Percentiles rank a stretch among this genome's conserved stretches.
phyloP scores from a whole-genome alignment of 1,284 basidiomycete species.

The Lignosus rhinocerotis region DNA sequence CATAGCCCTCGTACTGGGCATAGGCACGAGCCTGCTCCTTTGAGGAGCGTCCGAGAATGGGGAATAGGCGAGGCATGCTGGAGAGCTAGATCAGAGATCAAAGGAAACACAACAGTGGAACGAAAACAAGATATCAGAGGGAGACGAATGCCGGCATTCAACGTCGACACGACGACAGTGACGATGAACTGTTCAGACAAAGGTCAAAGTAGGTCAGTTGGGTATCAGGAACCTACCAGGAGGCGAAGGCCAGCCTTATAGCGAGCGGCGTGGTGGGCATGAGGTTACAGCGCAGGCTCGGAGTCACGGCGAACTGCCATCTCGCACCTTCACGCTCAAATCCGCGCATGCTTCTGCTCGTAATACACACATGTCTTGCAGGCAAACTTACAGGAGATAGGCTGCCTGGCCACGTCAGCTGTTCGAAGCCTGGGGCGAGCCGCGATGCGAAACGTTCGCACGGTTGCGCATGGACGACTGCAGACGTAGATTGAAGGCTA shows the following conservation, averaged over 20 bases:
- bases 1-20: conserved; percentile 26
- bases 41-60: conserved; percentile 31
- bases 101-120: conserved; percentile 4
- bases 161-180: conserved; percentile 13
- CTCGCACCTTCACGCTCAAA: conserved; percentile 10
- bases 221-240: conserved; percentile 11
- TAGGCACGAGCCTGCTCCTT: conserved; percentile 25
- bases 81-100: neutral
- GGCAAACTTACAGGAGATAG: conserved; percentile 13
- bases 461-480: conserved; percentile 11
- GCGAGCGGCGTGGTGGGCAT: conserved; percentile 28
- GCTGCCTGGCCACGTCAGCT: conserved; percentile 13
- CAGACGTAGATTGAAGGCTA: conserved; percentile 5
- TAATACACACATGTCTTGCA: conserved; percentile 9
- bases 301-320: conserved; percentile 22
- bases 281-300: conserved; percentile 29
- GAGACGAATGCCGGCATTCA: conserved; percentile 23
- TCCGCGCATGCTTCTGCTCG: conserved; percentile 10
- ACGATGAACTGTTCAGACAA: conserved; percentile 8
- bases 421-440: conserved; percentile 10
- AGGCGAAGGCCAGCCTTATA: conserved; percentile 22
- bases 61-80: conserved; percentile 33
- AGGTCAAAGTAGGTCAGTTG: conserved; percentile 10
- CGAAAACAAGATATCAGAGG: conserved; percentile 11
- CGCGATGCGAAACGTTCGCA: conserved; percentile 11